Percentiles rank a stretch among this genome's conserved stretches.
Evolutionary conservation across 2,329 filamentous ascomycete species (phyloP).

Genomic region (Colletotrichum scovillei): DNA sequence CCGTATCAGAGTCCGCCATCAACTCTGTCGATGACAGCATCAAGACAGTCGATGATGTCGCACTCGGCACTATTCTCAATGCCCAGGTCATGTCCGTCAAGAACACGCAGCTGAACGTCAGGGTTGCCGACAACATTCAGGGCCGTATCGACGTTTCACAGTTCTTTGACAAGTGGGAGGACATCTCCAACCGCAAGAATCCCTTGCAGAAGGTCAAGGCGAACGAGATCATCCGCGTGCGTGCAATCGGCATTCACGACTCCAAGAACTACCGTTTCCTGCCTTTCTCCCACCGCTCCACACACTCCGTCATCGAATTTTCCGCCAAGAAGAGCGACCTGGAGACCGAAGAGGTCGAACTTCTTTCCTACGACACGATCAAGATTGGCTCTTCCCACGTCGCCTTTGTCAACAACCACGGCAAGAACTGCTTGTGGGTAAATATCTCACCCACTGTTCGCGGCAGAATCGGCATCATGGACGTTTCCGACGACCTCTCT

Average conservation of each 20-base stretch:
- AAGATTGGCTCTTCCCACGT: constrained; percentile 77
- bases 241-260: constrained; percentile 88
- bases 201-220: constrained; percentile 81
- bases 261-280: constrained; percentile 91
- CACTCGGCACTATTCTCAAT: constrained; percentile 78
- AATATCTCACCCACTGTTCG: constrained; percentile 90
- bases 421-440: constrained; percentile 85
- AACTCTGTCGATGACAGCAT: constrained; percentile 72
- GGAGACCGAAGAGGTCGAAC: constrained; percentile 54
- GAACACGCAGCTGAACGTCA: constrained; percentile 91
- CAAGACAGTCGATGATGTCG: constrained; percentile 76
- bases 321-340: constrained; percentile 81
- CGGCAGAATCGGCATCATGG: constrained; percentile 83
- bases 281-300: constrained; percentile 86
- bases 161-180: constrained; percentile 87
- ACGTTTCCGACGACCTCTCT: constrained; percentile 88
- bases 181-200: constrained; percentile 83
- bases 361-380: constrained; percentile 79
- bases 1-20: constrained; percentile 46
- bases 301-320: constrained; percentile 87
- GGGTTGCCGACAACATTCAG: constrained; percentile 86
- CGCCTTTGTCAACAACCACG: constrained; percentile 92
- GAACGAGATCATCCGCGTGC: constrained; percentile 78
- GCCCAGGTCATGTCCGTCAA: constrained; percentile 87
- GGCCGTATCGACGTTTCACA: constrained; percentile 95